Evolutionary conservation across 805 yeast genomes (phyloP), one percentile per base, ranked within the genome.

Genomic region (Yarrowia deformans): DNA sequence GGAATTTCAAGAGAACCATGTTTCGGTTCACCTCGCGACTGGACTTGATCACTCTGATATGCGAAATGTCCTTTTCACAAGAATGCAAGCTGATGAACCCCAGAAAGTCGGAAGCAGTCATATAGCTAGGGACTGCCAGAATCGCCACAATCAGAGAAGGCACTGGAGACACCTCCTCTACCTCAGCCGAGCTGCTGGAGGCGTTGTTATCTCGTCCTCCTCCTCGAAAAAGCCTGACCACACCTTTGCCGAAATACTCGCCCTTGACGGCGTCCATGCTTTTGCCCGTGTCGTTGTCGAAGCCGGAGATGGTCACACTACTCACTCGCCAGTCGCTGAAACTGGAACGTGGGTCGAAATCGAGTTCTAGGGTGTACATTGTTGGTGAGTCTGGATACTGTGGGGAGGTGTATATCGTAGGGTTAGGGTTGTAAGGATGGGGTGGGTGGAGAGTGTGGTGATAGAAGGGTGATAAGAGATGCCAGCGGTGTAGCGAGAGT

Each of bases 41-140:
- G 16, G 93, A 86, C 74, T 88, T 83, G 40, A 93, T 78, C 68
- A 93, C 82, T 58, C 97, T 81, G 70, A 92, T 84, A 79, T 92
- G 95, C 0, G 93, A 83, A 1, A 91, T 84, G 34, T 80, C 77
- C 39, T 66, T 66, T 12, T 82, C 81, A 71, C 85, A 78, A 37
- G 84, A 82, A 0, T 82, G 79, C 58, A 88, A 88, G 32, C 96
- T 96, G 12, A 93, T 84, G 75, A 89, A 93, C 6, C 94, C 96
- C 4, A 93, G 77, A 32, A 93, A 76, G 74, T 93, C 97, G 32
- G 92, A 89, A 0, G 94, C 90, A 0, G 97, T 88, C 77, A 93
- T 89, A 76, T 93, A 93, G 12, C 90, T 87, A 0, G 98, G 98
- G 0, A 93, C 88, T 0, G 96, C 93, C n/a, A 92, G 77, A 19